Percentiles rank a stretch among this genome's conserved stretches.
Conservation (phyloP, 73 alveolate genomes). For the Halteria grandinella region DNA sequence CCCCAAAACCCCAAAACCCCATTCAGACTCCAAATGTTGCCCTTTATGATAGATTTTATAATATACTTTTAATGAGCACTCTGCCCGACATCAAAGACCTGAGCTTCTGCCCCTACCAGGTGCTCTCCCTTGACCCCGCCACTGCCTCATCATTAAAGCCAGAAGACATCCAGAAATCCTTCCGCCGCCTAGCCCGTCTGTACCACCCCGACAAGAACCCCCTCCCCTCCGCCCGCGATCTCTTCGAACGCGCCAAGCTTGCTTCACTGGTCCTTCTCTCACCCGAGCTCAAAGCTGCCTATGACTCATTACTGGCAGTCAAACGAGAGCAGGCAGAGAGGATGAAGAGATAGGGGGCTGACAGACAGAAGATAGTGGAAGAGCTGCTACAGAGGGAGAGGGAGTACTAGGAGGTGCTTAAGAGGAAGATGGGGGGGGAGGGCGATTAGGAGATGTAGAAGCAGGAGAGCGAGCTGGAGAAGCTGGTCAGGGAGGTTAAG, state of each 20-base stretch:
- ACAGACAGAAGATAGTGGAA: constrained; percentile 17
- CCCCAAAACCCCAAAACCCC: too few relatives aligned
- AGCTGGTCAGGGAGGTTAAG: constrained; percentile 10
- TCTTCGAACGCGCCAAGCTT: constrained; percentile 7
- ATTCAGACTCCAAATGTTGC: too few relatives aligned
- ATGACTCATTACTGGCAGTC: not conserved
- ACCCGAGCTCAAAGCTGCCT: not conserved
- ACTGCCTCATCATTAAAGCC: constrained; percentile 17
- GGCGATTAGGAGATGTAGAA: not conserved
- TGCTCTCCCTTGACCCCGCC: not conserved
- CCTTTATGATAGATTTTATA: too few relatives aligned
- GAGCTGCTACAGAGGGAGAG: constrained; percentile 31
- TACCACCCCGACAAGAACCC: constrained; percentile 51
- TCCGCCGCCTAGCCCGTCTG: constrained; percentile 2
- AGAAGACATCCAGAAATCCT: constrained; percentile 8
- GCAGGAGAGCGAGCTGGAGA: constrained; percentile 30
- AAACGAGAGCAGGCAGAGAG: constrained; percentile 27
- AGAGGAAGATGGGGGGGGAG: constrained; percentile 2
- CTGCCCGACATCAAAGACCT: too few relatives aligned
- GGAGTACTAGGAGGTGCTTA: constrained; percentile 29
- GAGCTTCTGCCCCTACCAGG: constrained; percentile 27
- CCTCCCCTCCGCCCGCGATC: constrained; percentile 30
- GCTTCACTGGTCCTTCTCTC: constrained; percentile 19
- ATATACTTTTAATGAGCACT: too few relatives aligned
- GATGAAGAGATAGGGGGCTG: constrained; percentile 22